Base-by-base conservation (phyloP, 2,329 filamentous ascomycete genomes). In the Ceratocystis huliohia region DNA sequence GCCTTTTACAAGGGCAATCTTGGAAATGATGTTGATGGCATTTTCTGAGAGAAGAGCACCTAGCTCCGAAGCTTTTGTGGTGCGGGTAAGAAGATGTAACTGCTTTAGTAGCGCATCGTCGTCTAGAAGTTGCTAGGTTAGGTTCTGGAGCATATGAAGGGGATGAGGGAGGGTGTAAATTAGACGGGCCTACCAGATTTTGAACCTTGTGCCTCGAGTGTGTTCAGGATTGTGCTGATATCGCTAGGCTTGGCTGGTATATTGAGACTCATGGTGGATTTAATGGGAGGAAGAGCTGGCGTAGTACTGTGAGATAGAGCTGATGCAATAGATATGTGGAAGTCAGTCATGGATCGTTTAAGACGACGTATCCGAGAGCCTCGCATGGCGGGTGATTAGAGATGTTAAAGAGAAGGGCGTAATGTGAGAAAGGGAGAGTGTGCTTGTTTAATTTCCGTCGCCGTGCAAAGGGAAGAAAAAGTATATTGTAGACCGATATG, bases 1-100 rank as follows among this genome's bases (percentile, higher is more conserved):
- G n/a, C 66, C 66, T 20, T 65, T 64, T 25, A 68, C 64, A 61
- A 68, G 46, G 37, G 66, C 66, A 46, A 65, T 59, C 61, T 66
- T 64, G 33, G 66, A 41, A 28, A 68, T 66, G 20, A 65, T 30
- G 28, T 65, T 53, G 61, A 68, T 48, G 8, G 66, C 64, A 46
- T 48, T 22, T 59, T 68, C 50, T 17, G 64, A 65, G 17, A 68
- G 50, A 57, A 68, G 57, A 28, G 61, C 25, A 37, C n/a, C 22
- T 2, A 68, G 48, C 17, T 68, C 63, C 7, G 46, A 61, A 8
- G 64, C 30, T 17, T 56, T 65, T 28, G 64, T 63, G 25, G 66
- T 68, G 6, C 64, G 66, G 8, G 66, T 68, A n/a, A 68, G 59
- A 50, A 65, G 59, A 61, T 65, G 66, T 2, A 68, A 28, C 46